Evolutionary conservation across 257 asterid species (phyloP).

Genomic region (Thymus quinquecostatus): DNA sequence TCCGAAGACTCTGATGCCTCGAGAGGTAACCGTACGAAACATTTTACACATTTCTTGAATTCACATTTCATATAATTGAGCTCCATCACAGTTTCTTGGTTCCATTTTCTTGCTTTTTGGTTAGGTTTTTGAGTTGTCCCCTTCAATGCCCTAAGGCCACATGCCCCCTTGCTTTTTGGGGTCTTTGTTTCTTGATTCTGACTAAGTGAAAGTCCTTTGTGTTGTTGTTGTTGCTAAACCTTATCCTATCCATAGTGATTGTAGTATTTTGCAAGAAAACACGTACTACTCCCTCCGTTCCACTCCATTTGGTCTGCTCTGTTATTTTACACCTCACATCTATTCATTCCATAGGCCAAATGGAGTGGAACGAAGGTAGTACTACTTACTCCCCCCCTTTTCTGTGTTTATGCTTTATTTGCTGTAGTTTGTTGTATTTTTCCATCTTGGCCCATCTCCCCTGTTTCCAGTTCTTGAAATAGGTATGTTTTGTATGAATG

Average conservation of each 20-base stretch:
- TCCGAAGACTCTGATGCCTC: slow-evolving; percentile 99
- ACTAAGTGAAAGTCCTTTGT: slow-evolving; percentile 28
- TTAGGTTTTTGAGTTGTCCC: not conserved
- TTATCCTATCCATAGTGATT: slow-evolving; percentile 39
- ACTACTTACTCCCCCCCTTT: slow-evolving; percentile 25
- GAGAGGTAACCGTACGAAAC: slow-evolving; percentile 76
- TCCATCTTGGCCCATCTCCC: slow-evolving; percentile 48
- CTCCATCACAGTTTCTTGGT: not conserved
- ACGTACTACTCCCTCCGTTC: too few relatives aligned
- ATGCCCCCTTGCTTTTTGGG: not conserved
- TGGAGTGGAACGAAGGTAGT: too few relatives aligned
- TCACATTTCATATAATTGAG: slow-evolving; percentile 30
- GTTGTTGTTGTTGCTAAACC: slow-evolving; percentile 38
- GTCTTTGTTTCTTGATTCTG: slow-evolving; percentile 14
- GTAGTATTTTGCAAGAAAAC: too few relatives aligned
- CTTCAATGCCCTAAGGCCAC: not conserved
- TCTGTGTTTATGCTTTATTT: slow-evolving; percentile 39
- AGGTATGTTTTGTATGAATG: slow-evolving; percentile 4
- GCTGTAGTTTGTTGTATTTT: slow-evolving; percentile 45
- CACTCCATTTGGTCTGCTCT: too few relatives aligned
- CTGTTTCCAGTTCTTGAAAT: slow-evolving; percentile 36
- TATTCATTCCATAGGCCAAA: too few relatives aligned
- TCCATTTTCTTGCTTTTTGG: slow-evolving; percentile 5
- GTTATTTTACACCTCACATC: too few relatives aligned
- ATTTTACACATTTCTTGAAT: slow-evolving; percentile 37